Evolutionary conservation across 306 rosid species (phyloP).

Genomic region (Trifolium dubium): DNA sequence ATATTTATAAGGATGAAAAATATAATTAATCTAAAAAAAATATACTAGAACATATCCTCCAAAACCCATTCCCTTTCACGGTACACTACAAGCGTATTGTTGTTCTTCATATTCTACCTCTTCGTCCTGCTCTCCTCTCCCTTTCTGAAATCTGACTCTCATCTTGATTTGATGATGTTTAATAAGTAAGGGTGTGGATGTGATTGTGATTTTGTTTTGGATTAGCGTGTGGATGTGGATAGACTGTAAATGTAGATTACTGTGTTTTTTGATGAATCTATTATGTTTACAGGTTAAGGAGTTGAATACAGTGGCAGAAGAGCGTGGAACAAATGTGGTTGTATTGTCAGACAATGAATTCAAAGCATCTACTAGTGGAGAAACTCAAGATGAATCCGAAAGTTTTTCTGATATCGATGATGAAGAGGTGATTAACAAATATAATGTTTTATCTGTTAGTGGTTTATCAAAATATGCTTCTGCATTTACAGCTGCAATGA

Average conservation of each 20-base stretch:
- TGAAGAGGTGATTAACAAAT: conserved; percentile 48
- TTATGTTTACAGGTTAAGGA: conserved; percentile 53
- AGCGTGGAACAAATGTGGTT: conserved; percentile 37
- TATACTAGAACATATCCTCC: too few species aligned
- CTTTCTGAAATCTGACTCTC: too few species aligned
- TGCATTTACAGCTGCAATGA: conserved; percentile 2
- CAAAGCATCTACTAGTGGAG: conserved; percentile 19
- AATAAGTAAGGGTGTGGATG: too few species aligned
- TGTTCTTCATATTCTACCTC: too few species aligned
- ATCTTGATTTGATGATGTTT: too few species aligned
- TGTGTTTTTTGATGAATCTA: conserved; percentile 43
- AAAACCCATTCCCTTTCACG: too few species aligned
- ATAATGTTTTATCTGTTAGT: conserved; percentile 6
- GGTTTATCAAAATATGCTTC: background rate
- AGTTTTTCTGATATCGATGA: conserved; percentile 70
- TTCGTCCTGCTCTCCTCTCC: too few species aligned
- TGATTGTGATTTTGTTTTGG: too few species aligned
- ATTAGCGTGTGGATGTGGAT: too few species aligned
- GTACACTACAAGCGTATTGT: too few species aligned
- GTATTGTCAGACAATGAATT: conserved; percentile 38
- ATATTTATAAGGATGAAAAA: too few species aligned
- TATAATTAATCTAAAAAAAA: too few species aligned
- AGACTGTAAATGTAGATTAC: background rate
- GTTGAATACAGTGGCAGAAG: conserved; percentile 54
- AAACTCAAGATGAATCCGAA: conserved; percentile 54